Percentiles rank a stretch among this genome's conserved stretches.
Conservation (phyloP, 1,139 yeast genomes). For the Taphrina sp. region DNA sequence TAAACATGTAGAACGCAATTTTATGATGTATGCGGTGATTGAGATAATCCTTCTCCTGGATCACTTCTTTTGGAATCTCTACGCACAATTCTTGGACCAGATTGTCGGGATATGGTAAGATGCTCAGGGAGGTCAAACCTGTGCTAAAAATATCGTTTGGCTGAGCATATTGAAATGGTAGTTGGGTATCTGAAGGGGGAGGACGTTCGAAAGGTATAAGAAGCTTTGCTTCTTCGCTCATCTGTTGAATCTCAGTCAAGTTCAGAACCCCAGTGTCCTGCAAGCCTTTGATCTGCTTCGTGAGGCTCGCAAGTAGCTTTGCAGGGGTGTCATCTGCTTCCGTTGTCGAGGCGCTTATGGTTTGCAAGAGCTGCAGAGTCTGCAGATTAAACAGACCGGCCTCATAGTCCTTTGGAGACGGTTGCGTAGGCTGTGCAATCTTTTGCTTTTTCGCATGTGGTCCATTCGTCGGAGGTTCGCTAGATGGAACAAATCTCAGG, state of each 20-base stretch:
- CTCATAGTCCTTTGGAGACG: background rate
- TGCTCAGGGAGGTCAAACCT: background rate
- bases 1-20: slow-evolving; percentile 81
- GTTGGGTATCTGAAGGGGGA: slow-evolving; percentile 17
- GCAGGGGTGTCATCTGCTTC: background rate
- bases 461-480: slow-evolving; percentile 15
- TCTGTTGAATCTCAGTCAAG: slow-evolving; percentile 1
- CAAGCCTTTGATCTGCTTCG: slow-evolving; percentile 2
- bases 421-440: background rate
- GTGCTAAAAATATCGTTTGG: background rate
- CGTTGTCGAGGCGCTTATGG: background rate
- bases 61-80: slow-evolving; percentile 44
- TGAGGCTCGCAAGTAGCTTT: slow-evolving; percentile 9
- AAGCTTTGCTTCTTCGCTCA: background rate
- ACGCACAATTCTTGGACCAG: slow-evolving; percentile 2
- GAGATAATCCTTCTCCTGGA: slow-evolving; percentile 83
- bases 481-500: slow-evolving; percentile 12
- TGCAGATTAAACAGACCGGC: slow-evolving; percentile 13
- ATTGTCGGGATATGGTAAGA: background rate
- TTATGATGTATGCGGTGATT: slow-evolving; percentile 88
- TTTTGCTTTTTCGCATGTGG: slow-evolving; percentile 25
- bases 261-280: background rate
- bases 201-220: background rate
- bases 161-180: slow-evolving; percentile 3
- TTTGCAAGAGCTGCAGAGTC: slow-evolving; percentile 6